Base-by-base conservation (phyloP, 805 yeast species). In the Wickerhamiella alocasiicola region DNA sequence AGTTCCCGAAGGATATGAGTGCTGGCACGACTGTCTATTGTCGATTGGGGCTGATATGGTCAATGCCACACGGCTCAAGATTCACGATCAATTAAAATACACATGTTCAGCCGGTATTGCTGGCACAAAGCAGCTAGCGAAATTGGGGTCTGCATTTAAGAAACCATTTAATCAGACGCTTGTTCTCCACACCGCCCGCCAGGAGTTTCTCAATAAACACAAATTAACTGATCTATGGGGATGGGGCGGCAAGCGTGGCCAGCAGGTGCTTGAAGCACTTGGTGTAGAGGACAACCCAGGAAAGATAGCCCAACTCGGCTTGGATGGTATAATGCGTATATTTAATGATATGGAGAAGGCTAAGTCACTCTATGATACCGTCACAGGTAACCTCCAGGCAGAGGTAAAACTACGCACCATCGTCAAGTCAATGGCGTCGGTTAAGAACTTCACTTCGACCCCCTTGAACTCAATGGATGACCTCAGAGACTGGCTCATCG, bases 21-120 rank as follows among this genome's bases (percentile, higher is more conserved):
- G 62, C 52, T 87, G 95, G 95, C 94, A 87, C 54, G 95, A 88
- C 55, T 59, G 84, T 0, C 59, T 78, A 4, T 66, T 78, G 17
- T 50, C 79, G 12, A 52, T 85, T 0, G 97, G 82, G 0, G 76
- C 93, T 0, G 66, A 66, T 11, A 49, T 78, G 1, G 69, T 80
- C 1, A 57, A 55, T 39, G 67, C 71, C 0, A 59, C 84, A 1
- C 64, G 97, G 29, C 48, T 56, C 11, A 56, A 60, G 12, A 70
- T 91, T 3, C 64, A 61, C 45, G 53, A 63, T 1, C 69, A 67
- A 19, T 60, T 88, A 31, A 79, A 81, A 3, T 91, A 82, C 54
- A 82, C 88, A 0, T 84, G 96, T 0, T 85, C 96, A 0, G 87
- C 93, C 16, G 98, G 98, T 0, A 59, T 91, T 1, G 80, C 81